Base-by-base conservation (phyloP, 192 early-diverging fungal genomes). In the Coemansia sp. region DNA sequence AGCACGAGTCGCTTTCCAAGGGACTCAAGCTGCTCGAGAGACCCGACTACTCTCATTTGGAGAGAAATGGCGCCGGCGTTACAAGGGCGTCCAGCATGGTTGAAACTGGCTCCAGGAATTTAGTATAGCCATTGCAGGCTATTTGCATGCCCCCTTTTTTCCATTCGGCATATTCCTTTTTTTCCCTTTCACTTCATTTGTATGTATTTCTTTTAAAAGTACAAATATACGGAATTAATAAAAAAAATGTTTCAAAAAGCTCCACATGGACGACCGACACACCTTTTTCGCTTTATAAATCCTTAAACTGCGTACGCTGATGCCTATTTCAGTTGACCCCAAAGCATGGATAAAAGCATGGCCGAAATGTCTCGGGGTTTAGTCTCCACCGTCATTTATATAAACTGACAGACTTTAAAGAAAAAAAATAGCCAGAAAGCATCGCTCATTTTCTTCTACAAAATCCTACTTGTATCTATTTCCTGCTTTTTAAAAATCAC, bases 31-130 rank as follows among this genome's bases (percentile, higher is more conserved):
- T 75, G 23, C 51, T 63, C 11, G 56, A 69, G 56, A 55, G 68
- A 14, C 67, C 73, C 0, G 63, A 75, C 19, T 70, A 75, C 32
- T 70, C 64, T 23, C 59, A 58, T 32, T 25, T 66, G 32, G 45
- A 51, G 16, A 42, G 8, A 42, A 42, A 42, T 42, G 39, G 8
- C 16, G 39, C 13, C 13, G 39, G 39, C 16, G 39, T 42, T 5
- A 42, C 39, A 18, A 42, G 39, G 14, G 39, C 39, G 3, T 42
- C 39, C 13, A 42, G 39, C 16, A 42, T 42, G 39, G 39, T 42
- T 42, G 39, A 42, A 42, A 42, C 39, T 16, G 39, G 39, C 14
- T 42, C 39, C 9, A 42, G 14, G 16, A 18, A 42, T 18, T 42
- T 42, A 18, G 3, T 42, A 3, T 42, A 42, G 16, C 13, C 11